Conservation (phyloP, 176 grass and related monocot genomes). For the Oryza brachyantha region DNA sequence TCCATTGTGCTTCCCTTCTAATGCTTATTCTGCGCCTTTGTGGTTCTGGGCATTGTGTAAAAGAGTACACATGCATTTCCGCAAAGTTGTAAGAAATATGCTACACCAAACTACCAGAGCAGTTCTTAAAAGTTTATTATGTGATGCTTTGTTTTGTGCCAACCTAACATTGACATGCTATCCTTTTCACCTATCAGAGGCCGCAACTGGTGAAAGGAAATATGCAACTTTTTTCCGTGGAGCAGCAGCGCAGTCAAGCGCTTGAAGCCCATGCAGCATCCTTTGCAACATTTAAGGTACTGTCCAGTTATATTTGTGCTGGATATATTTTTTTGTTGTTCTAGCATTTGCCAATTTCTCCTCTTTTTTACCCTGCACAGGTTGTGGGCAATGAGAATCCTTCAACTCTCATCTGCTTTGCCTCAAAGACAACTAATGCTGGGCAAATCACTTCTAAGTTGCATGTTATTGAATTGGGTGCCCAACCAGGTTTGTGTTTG, state of each 20-base stretch:
- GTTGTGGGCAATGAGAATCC: slow-evolving; percentile 91
- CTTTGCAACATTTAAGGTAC: slow-evolving; percentile 88
- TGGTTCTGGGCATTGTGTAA: neutral
- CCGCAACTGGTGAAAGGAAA: slow-evolving; percentile 96
- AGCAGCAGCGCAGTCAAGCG: slow-evolving; percentile 96
- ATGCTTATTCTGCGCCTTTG: neutral
- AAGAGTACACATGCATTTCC: neutral
- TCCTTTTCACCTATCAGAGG: slow-evolving; percentile 52
- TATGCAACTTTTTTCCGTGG: slow-evolving; percentile 98
- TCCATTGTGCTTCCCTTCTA: neutral
- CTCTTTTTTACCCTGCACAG: slow-evolving; percentile 27
- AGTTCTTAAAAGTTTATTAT: slow-evolving; percentile 4
- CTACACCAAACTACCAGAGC: neutral
- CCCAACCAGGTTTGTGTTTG: slow-evolving; percentile 67
- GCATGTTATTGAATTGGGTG: slow-evolving; percentile 94
- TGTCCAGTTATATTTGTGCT: slow-evolving; percentile 3
- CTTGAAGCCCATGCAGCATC: slow-evolving; percentile 98
- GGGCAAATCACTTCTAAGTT: slow-evolving; percentile 89
- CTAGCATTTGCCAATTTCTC: neutral
- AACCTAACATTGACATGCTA: neutral
- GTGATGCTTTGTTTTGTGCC: neutral
- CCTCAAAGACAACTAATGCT: slow-evolving; percentile 85
- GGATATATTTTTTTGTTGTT: slow-evolving; percentile 1
- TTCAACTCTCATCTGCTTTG: slow-evolving; percentile 89
- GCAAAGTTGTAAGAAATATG: slow-evolving; percentile 1